A percentile compares a stretch with the other conserved stretches of the same genome.
Conservation (phyloP, 305 asterid species). For the Euphrasia arctica region DNA sequence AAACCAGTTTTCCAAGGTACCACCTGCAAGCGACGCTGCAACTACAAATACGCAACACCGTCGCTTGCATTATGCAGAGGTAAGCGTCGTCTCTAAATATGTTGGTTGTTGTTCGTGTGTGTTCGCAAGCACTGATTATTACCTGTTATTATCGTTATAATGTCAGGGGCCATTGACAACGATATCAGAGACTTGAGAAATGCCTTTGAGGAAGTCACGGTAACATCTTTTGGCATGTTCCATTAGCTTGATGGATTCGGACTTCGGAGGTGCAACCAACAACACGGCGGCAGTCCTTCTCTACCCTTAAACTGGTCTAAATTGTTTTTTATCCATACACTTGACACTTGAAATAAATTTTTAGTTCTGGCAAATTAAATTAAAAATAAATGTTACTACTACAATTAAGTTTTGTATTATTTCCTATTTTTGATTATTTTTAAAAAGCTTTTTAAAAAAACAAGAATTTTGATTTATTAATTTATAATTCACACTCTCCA, state of each 20-base stretch:
- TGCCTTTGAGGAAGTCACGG: neutral
- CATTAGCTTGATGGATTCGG: neutral
- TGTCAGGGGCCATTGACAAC: conserved; percentile 49
- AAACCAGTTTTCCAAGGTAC: conserved; percentile 25
- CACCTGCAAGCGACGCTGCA: conserved; percentile 29
- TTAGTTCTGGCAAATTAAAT: too few relatives aligned
- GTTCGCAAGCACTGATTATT: neutral
- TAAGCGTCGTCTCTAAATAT: conserved; percentile 17
- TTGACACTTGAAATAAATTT: too few relatives aligned
- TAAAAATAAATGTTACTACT: too few relatives aligned
- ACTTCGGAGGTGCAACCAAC: neutral
- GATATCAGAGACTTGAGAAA: conserved; percentile 44
- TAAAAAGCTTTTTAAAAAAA: too few relatives aligned
- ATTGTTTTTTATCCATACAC: too few relatives aligned
- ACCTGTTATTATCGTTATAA: conserved; percentile 11
- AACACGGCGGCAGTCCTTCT: too few relatives aligned
- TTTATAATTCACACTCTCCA: too few relatives aligned
- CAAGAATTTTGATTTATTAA: too few relatives aligned
- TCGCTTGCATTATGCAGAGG: conserved; percentile 40
- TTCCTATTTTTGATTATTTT: too few relatives aligned
- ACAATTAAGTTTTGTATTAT: too few relatives aligned
- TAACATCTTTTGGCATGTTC: neutral
- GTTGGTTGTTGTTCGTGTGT: neutral
- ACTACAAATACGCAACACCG: conserved; percentile 35
- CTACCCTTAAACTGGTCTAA: too few relatives aligned